phyloP scores from a whole-genome alignment of 345 rosid species.

The Lepidium africanum region DNA sequence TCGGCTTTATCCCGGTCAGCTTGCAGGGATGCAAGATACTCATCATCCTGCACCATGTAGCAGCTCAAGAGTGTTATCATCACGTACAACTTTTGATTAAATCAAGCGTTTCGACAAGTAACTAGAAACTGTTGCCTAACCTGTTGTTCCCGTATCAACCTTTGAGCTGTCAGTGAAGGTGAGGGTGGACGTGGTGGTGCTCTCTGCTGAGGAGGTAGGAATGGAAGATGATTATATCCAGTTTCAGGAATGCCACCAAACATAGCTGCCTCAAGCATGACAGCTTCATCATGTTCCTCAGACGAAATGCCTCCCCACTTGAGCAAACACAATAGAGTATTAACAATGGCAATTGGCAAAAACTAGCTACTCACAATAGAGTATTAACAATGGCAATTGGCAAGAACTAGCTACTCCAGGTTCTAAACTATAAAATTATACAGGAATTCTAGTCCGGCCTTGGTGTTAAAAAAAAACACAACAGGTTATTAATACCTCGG shows the following conservation, averaged over 20 bases:
- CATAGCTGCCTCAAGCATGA: constrained; percentile 99
- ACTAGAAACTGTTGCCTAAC: constrained; percentile 30
- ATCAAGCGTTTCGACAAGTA: not conserved
- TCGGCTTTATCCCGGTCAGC: constrained; percentile 97
- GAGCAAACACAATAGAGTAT: constrained; percentile 11
- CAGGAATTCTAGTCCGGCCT: not conserved
- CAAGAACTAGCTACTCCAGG: constrained; percentile 1
- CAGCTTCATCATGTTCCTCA: constrained; percentile 98
- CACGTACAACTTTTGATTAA: not conserved
- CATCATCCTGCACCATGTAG: constrained; percentile 71
- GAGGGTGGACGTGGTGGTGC: constrained; percentile 72
- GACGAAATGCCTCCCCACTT: constrained; percentile 99
- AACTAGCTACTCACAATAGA: constrained; percentile 4
- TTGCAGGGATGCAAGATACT: constrained; percentile 87
- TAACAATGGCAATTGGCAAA: not conserved
- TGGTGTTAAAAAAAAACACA: not conserved
- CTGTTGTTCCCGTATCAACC: constrained; percentile 97
- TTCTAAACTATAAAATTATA: not conserved
- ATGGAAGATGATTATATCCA: constrained; percentile 40
- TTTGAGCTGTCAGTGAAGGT: constrained; percentile 90
- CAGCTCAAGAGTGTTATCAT: not conserved
- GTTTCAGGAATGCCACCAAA: constrained; percentile 96
- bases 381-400: not conserved
- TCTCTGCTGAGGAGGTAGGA: constrained; percentile 39
- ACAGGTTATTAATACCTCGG: constrained; percentile 39